Conservation (phyloP, 2,329 filamentous ascomycete species). For the Talaromyces sp. region DNA sequence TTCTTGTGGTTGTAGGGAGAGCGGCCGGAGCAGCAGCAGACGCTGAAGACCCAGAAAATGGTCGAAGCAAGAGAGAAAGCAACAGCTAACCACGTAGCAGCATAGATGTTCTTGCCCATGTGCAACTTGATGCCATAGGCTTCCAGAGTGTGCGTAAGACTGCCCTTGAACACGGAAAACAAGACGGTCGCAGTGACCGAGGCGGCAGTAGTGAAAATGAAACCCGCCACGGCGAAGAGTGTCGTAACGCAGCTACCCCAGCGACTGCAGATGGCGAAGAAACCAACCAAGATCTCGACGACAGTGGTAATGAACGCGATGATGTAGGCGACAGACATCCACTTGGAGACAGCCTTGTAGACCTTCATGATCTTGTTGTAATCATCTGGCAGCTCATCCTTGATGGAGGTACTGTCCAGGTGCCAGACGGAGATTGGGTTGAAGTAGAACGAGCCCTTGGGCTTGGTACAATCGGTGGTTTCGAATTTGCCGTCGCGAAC, state of each 20-base stretch:
- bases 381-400: constrained; percentile 68
- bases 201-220: constrained; percentile 63
- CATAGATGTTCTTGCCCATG: constrained; percentile 71
- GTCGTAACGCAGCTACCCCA: constrained; percentile 81
- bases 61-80: constrained; percentile 74
- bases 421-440: constrained; percentile 68
- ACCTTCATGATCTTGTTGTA: constrained; percentile 69
- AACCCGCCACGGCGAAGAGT: constrained; percentile 65
- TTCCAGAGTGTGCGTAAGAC: constrained; percentile 67
- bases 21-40: constrained; percentile 85
- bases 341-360: constrained; percentile 75
- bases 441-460: constrained; percentile 76
- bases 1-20: constrained; percentile 51
- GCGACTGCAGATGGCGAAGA: constrained; percentile 81
- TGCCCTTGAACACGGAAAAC: constrained; percentile 69
- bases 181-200: constrained; percentile 75
- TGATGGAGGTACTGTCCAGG: constrained; percentile 57
- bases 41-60: constrained; percentile 88
- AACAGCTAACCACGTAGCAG: constrained; percentile 75
- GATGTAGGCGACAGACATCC: constrained; percentile 81
- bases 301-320: constrained; percentile 71
- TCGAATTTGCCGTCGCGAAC: constrained; percentile 56
- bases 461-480: constrained; percentile 66
- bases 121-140: constrained; percentile 70
- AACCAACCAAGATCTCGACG: constrained; percentile 73